Percentiles rank a stretch among this genome's conserved stretches.
phyloP scores from a whole-genome alignment of 306 rosid genomes.

The Mimosa bimucronata region DNA sequence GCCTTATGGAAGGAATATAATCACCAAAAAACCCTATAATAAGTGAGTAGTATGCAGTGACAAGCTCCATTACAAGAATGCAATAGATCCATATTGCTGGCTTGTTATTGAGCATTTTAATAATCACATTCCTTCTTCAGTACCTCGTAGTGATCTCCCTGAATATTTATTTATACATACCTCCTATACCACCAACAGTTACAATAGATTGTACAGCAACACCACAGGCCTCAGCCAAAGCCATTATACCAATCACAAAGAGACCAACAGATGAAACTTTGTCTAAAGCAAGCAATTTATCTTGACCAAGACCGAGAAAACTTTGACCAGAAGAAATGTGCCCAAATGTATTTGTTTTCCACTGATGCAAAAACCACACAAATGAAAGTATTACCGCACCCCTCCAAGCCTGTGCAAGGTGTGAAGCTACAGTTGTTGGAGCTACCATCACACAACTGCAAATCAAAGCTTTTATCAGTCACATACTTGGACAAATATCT shows the following conservation, averaged over 20 bases:
- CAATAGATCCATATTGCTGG: too few relatives aligned
- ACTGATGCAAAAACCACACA: slow-evolving; percentile 88
- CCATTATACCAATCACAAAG: slow-evolving; percentile 79
- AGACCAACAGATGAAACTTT: slow-evolving; percentile 80
- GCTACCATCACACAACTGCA: slow-evolving; percentile 84
- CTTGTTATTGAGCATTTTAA: too few relatives aligned
- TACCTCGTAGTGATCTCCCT: too few relatives aligned
- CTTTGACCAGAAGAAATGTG: slow-evolving; percentile 50
- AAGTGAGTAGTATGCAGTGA: too few relatives aligned
- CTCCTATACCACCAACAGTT: slow-evolving; percentile 98
- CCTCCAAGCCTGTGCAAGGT: slow-evolving; percentile 75
- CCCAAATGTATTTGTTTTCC: slow-evolving; percentile 72
- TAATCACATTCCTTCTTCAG: too few relatives aligned
- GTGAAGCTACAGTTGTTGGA: slow-evolving; percentile 76
- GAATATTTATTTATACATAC: slow-evolving; percentile 31
- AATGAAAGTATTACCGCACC: slow-evolving; percentile 79
- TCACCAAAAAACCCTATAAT: too few relatives aligned
- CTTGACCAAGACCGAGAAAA: slow-evolving; percentile 66
- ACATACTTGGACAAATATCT: slow-evolving; percentile 12
- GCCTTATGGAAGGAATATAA: too few relatives aligned
- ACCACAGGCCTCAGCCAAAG: slow-evolving; percentile 94
- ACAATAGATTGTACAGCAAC: slow-evolving; percentile 89
- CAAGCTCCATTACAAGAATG: too few relatives aligned
- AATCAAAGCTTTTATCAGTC: slow-evolving; percentile 39
- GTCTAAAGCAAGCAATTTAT: slow-evolving; percentile 72